phyloP scores from a whole-genome alignment of 495 filamentous ascomycete genomes.

The Aspergillus haitiensis region DNA sequence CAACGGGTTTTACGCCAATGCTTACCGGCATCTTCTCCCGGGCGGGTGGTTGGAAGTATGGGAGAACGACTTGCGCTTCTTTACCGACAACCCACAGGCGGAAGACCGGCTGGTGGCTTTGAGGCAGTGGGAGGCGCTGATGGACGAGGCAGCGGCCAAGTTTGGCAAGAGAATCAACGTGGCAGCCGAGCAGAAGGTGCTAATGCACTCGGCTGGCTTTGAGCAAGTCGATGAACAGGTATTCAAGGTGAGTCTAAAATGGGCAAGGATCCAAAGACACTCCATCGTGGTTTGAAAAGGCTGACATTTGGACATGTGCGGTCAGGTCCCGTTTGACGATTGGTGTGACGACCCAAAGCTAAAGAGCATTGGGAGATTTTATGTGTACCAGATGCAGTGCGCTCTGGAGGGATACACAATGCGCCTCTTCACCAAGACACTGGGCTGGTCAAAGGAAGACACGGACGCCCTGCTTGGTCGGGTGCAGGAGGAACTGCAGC shows the following conservation, averaged over 20 bases:
- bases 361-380: neutral
- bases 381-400: neutral
- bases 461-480: neutral
- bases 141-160: neutral
- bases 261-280: neutral
- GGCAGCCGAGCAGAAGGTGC: neutral
- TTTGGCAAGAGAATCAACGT: conserved; percentile 8
- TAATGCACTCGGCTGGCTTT: conserved; percentile 6
- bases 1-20: conserved; percentile 2
- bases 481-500: conserved; percentile 5
- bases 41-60: conserved; percentile 12
- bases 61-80: conserved; percentile 5
- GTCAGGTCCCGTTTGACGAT: neutral
- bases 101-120: neutral
- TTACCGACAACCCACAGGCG: neutral
- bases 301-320: neutral
- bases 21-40: conserved; percentile 7
- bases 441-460: conserved; percentile 9
- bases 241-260: conserved; percentile 3
- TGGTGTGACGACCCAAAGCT: neutral
- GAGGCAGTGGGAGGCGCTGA: neutral
- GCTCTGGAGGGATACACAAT: conserved; percentile 2
- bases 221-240: neutral
- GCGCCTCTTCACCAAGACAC: conserved; percentile 1
- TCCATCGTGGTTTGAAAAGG: neutral